Base-by-base conservation (phyloP, 2,329 filamentous ascomycete genomes). In the Colletotrichum phormii region DNA sequence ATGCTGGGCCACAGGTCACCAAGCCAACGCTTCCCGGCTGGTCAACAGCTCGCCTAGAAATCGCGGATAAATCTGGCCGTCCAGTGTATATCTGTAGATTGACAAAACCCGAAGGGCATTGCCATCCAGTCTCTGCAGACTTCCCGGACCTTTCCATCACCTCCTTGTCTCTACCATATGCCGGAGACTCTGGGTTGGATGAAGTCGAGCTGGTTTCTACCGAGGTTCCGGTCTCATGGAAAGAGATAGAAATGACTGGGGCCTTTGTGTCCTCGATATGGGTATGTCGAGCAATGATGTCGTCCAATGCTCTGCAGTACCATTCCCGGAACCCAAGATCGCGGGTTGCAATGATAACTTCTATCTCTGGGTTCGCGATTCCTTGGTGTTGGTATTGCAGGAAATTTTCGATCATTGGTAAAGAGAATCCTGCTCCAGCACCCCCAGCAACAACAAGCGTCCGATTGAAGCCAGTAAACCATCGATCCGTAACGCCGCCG, bases 401-500 rank as follows among this genome's bases (percentile, higher is more conserved):
- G 18, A 78, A 79, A 8, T 84, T 81, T 75, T 87, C 85, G 9
- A 89, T 79, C 5, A 90, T 79, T 0, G 84, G 82, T 0, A 91
- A 77, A 1, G 84, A 84, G 78, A 87, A 88, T 0, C 88, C 88
- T 2, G 86, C 87, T 1, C 89, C 89, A 0, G 89, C 87, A 0
- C 90, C 89, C 11, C 90, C 89, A 0, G 86, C 86, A 4, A 91
- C 78, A 18, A 90, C 78, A 0, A 91, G 77, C 0, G 81, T 78
- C 8, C 79, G 79, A 60, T 89, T 84, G 63, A 84, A 86, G 0
- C 79, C 78, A 0, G 78, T 75, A 15, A 85, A 77, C 58, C 83
- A 82, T 5, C 77, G 75, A 3, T 76, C 76, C 1, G 82, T 78
- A 22, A 89, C 77, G 0, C 89, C 89, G 0, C 90, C 89, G 69